Conservation (phyloP, 2,329 filamentous ascomycete genomes). For the Botrytis fragariae region DNA sequence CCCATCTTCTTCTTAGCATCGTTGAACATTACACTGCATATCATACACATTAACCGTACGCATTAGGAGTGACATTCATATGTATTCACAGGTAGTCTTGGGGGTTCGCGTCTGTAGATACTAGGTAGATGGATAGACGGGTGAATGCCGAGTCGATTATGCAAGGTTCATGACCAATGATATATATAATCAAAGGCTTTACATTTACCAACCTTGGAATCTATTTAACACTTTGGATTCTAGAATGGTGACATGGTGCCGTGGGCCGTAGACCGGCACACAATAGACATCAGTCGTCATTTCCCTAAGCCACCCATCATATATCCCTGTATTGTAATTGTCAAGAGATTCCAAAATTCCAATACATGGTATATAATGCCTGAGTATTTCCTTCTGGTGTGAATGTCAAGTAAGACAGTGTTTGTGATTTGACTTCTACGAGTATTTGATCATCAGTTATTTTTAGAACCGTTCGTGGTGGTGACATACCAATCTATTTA, state of each 20-base stretch:
- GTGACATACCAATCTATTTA: neutral
- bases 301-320: neutral
- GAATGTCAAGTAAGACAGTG: neutral
- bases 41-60: neutral
- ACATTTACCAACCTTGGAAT: neutral
- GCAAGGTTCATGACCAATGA: neutral
- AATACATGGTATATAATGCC: neutral
- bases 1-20: neutral
- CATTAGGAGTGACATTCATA: neutral
- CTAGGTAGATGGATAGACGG: neutral
- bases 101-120: neutral
- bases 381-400: neutral
- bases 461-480: neutral
- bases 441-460: neutral
- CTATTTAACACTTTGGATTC: neutral
- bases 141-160: neutral
- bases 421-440: neutral
- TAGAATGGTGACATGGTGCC: neutral
- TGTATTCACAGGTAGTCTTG: neutral
- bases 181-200: neutral
- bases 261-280: neutral
- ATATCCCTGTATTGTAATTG: neutral
- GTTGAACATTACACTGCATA: neutral
- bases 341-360: neutral
- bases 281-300: neutral